Conservation (phyloP, 2,329 filamentous ascomycete species). For the Colletotrichum melonis region DNA sequence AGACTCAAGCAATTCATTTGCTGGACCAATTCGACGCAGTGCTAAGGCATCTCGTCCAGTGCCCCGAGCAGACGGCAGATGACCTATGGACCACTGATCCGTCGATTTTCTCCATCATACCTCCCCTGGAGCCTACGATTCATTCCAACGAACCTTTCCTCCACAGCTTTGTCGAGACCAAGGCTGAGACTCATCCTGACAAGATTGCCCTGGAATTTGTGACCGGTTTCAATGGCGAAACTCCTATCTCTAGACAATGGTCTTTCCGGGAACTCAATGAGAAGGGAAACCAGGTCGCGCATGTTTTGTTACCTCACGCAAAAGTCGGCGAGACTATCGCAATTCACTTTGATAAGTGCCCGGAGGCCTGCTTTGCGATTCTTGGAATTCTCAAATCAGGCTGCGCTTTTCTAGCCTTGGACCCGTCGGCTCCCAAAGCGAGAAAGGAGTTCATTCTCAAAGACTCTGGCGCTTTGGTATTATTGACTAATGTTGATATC, state of each 20-base stretch:
- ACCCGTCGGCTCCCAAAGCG: constrained; percentile 76
- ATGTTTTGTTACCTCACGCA: constrained; percentile 66
- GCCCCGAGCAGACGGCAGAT: constrained; percentile 54
- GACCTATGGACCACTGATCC: constrained; percentile 47
- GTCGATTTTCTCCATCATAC: constrained; percentile 72
- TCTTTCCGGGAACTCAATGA: constrained; percentile 78
- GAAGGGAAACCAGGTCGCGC: constrained; percentile 78
- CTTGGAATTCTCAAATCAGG: constrained; percentile 86
- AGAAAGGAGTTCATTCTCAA: constrained; percentile 82
- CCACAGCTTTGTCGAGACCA: constrained; percentile 81
- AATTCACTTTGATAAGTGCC: constrained; percentile 86
- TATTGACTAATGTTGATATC: constrained; percentile 65
- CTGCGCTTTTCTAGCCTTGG: constrained; percentile 83
- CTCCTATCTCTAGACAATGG: constrained; percentile 68
- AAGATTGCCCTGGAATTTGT: constrained; percentile 82
- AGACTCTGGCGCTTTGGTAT: constrained; percentile 75
- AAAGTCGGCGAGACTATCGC: constrained; percentile 73
- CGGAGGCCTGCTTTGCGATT: constrained; percentile 85
- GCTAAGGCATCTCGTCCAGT: constrained; percentile 68
- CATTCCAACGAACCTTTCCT: constrained; percentile 69
- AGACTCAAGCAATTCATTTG: constrained; percentile 74
- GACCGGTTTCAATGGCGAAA: constrained; percentile 60
- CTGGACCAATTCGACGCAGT: constrained; percentile 78
- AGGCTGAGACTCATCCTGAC: constrained; percentile 65
- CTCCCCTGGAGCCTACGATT: constrained; percentile 69